Percentiles rank a stretch among this genome's conserved stretches.
Evolutionary conservation across 1,284 basidiomycete genomes (phyloP).

Genomic region (Coniferiporia weirii): DNA sequence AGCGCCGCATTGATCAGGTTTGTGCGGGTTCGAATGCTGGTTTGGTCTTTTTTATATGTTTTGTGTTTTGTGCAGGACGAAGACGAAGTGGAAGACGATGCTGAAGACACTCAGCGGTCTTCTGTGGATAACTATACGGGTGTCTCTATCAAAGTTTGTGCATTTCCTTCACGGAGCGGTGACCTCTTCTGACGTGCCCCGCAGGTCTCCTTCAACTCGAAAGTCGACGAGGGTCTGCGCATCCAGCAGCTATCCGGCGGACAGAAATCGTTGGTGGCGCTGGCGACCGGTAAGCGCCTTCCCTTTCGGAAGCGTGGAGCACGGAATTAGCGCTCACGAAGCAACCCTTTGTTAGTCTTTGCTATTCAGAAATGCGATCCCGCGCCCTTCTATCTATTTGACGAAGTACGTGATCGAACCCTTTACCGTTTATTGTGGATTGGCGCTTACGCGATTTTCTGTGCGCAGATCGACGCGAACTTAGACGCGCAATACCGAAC

Average conservation of each 20-base stretch:
- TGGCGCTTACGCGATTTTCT: background rate
- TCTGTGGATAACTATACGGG: constrained; percentile 94
- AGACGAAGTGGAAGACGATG: constrained; percentile 60
- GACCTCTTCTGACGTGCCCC: background rate
- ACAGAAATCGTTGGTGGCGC: constrained; percentile 95
- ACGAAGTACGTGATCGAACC: constrained; percentile 58
- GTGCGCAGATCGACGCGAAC: constrained; percentile 85
- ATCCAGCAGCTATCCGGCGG: constrained; percentile 98
- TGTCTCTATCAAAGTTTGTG: constrained; percentile 81
- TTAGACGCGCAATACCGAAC: constrained; percentile 97
- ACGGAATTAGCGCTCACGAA: background rate
- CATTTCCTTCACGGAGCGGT: background rate
- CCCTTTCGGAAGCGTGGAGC: background rate
- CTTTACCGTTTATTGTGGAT: background rate
- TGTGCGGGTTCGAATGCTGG: constrained; percentile 21
- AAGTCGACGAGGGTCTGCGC: constrained; percentile 90
- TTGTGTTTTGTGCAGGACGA: constrained; percentile 46
- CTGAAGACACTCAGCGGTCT: constrained; percentile 65
- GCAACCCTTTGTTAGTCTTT: constrained; percentile 60
- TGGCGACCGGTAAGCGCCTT: constrained; percentile 72
- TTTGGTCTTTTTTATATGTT: background rate
- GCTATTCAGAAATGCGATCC: constrained; percentile 99
- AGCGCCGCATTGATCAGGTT: constrained; percentile 82
- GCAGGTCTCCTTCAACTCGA: constrained; percentile 97
- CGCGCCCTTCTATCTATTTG: constrained; percentile 99